Evolutionary conservation across 257 asterid genomes (phyloP), one percentile per base, ranked within the genome.

Genomic region (Primulina tabacum): DNA sequence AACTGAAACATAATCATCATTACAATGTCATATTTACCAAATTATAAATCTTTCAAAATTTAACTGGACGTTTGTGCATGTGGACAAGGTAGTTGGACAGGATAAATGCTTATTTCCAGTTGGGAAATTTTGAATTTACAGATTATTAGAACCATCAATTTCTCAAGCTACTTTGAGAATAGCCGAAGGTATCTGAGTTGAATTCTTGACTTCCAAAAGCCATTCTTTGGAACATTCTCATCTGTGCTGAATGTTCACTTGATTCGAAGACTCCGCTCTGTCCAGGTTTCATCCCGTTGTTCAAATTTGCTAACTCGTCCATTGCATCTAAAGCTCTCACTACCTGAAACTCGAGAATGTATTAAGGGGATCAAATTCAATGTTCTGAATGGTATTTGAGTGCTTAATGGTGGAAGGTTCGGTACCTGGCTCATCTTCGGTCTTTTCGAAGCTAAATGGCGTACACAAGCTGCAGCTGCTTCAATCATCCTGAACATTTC

Each of bases 381-480:
- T 53, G 29, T 43, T 71, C 60, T 2, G 62, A 70, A 43, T 32
- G 62, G 66, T 33, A 12, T 43, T 43, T 62, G 53, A 43, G 2
- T 35, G 74, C 18, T 11, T 60, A 18, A 61, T 26, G n/a, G 35
- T 7, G 7, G 55, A 43, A 69, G 18, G n/a, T 32, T 60, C 16
- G 6, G 21, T 70, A 85, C 97, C 83, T 89, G 96, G 60, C 92
- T 89, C 97, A 91, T 91, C 64, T 69, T 34, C 4, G 97, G 97
- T 79, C 97, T 75, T 77, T 86, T 89, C 62, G 97, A 74, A 64
- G 91, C 95, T 72, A 79, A 83, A 78, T 91, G 96, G 7, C 97
- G 95, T 33, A 91, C 86, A 28, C 96, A 91, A 64, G 96, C 96
- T 47, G 97, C 97, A 10, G 95, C 96, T 56, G 96, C 95, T 89